Conservation (phyloP, 805 yeast species). For the Zygotorulaspora sp. region DNA sequence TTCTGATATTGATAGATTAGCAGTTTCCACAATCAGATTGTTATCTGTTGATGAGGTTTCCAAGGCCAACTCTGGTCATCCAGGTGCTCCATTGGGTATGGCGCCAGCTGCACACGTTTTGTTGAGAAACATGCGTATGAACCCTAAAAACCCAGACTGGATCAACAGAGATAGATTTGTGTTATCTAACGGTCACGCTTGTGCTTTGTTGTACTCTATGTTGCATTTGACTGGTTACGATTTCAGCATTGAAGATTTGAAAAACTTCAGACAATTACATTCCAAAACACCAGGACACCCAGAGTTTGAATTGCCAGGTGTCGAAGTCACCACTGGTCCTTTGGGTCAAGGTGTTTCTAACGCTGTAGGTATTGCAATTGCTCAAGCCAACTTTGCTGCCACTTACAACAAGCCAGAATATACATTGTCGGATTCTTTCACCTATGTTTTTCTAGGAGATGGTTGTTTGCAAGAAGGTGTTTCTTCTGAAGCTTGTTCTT, state of each 20-base stretch:
- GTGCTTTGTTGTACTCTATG: conserved; percentile 81
- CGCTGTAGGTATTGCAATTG: conserved; percentile 96
- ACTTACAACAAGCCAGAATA: conserved; percentile 80
- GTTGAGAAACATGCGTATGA: conserved; percentile 75
- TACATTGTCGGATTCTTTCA: conserved; percentile 66
- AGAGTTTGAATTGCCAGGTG: conserved; percentile 85
- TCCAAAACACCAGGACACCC: conserved; percentile 98
- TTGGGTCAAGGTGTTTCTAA: conserved; percentile 96
- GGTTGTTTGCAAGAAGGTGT: conserved; percentile 99
- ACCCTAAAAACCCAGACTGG: conserved; percentile 91
- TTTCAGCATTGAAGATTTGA: conserved; percentile 71
- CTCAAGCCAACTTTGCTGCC: conserved; percentile 88
- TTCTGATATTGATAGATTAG: conserved; percentile 62
- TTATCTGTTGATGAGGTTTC: conserved; percentile 84
- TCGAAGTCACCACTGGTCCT: conserved; percentile 98
- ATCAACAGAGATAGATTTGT: conserved; percentile 93
- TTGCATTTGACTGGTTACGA: conserved; percentile 84
- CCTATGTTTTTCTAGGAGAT: conserved; percentile 85
- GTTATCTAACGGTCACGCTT: conserved; percentile 93
- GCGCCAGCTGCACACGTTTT: conserved; percentile 93
- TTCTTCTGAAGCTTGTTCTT: conserved; percentile 85
- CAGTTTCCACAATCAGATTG: conserved; percentile 83
- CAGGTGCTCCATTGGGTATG: conserved; percentile 98
- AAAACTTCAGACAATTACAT: conserved; percentile 81
- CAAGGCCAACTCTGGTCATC: conserved; percentile 94